Evolutionary conservation across 1,139 yeast species (phyloP).

Genomic region (Blastobotrys malaysiensis): DNA sequence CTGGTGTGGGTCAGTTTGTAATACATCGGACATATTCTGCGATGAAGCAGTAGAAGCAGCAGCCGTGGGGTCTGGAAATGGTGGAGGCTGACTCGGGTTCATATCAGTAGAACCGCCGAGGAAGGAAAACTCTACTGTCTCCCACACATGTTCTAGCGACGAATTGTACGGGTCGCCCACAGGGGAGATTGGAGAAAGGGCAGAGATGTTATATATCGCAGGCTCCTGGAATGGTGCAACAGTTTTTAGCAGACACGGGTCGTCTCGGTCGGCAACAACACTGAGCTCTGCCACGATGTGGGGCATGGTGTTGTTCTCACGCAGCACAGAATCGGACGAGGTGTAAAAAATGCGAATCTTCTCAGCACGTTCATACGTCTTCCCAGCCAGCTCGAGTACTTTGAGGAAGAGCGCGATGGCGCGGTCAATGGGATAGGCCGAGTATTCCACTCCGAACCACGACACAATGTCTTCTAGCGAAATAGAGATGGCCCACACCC

Average conservation of each 20-base stretch:
- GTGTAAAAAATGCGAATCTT: not conserved
- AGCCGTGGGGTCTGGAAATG: not conserved
- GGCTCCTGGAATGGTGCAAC: not conserved
- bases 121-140: not conserved
- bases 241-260: not conserved
- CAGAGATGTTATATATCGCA: not conserved
- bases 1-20: too few relatives aligned
- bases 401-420: conserved; percentile 1
- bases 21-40: not conserved
- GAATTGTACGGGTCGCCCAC: conserved; percentile 4
- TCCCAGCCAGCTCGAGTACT: not conserved
- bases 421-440: conserved; percentile 1
- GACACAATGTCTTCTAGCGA: conserved; percentile 1
- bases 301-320: not conserved
- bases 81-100: too few relatives aligned
- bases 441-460: conserved; percentile 5
- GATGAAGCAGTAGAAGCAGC: not conserved
- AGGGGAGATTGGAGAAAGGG: not conserved
- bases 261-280: not conserved
- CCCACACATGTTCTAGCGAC: conserved; percentile 5
- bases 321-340: not conserved
- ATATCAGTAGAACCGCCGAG: not conserved
- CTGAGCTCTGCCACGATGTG: not conserved
- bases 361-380: conserved; percentile 4
- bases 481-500: conserved; percentile 1